Evolutionary conservation across 108 stramenopile species (phyloP), one percentile per base, ranked within the genome.

Genomic region (Skeletonema potamos): DNA sequence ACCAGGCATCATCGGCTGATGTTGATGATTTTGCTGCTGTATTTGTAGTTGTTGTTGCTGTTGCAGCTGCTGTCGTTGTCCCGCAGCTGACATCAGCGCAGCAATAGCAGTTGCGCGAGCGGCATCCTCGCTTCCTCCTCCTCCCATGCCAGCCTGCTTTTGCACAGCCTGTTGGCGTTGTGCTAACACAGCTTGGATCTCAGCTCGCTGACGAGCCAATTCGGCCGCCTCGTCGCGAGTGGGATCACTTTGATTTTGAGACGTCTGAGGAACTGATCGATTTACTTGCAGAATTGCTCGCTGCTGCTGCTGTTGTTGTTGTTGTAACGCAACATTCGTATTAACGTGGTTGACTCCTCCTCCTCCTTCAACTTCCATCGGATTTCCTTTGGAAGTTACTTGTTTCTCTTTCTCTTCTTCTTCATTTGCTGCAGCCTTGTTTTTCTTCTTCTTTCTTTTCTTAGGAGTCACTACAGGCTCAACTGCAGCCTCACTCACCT

Each of bases 391-490:
- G 48, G 72, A 44, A 61, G 64, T 18, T 66, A 68, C 30, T 72
- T 37, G 17, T 24, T 69, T 41, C 46, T 57, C 12, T 37, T 84
- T 71, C 8, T 67, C 74, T 58, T 79, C 74, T 9, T 81, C 70
- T 13, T 27, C 82, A 24, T 74, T 59, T n/a, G 74, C 70, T 24
- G 64, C 74, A 18, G 58, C 61, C 24, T 84, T 68, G 28, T 26
- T 77, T 55, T 78, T 87, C 73, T 65, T 84, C 82, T 69, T 79
- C 72, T 61, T 73, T 32, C 74, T 46, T 59, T 78, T 78, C 44
- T 74, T 72, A 46, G 81, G 86, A 46, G 80, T 46, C 51, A 36
- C 54, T 18, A 33, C 11, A 55, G 43, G 66, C 67, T 66, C 64
- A 20, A 32, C 64, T 48, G 44, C 51, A 30, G 56, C 67, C 26